Evolutionary conservation across 352 stramenopile genomes (phyloP).

Genomic region (Stephanocyclus meneghinianus): DNA sequence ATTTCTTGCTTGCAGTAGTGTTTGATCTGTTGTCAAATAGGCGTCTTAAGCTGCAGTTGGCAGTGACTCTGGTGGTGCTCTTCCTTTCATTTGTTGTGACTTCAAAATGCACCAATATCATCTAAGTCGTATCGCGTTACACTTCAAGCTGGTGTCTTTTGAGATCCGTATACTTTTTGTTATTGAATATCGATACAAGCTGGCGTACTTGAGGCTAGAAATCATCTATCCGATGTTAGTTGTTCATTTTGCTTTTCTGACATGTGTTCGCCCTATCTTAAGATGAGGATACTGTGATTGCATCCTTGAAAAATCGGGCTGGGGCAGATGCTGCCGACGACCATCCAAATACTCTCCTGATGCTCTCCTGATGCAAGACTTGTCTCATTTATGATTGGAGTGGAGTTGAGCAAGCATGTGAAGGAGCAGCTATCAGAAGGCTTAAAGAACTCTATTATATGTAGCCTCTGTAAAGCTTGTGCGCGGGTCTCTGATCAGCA

Average conservation of each 20-base stretch:
- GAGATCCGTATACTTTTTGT: constrained; percentile 69
- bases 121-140: constrained; percentile 64
- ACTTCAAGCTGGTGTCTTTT: constrained; percentile 61
- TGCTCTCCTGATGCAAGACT: constrained; percentile 71
- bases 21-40: not conserved
- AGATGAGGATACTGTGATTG: constrained; percentile 38
- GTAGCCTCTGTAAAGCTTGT: constrained; percentile 77
- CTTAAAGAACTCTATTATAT: constrained; percentile 42
- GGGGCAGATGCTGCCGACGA: constrained; percentile 23
- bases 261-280: not conserved
- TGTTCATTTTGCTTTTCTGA: not conserved
- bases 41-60: constrained; percentile 67
- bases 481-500: constrained; percentile 76
- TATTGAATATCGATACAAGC: constrained; percentile 72
- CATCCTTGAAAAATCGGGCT: constrained; percentile 23
- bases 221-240: not conserved
- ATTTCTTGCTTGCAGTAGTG: too few species aligned
- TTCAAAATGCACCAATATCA: constrained; percentile 63
- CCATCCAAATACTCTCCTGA: not conserved
- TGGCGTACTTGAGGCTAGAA: constrained; percentile 46
- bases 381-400: constrained; percentile 74
- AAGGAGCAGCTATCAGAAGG: constrained; percentile 31
- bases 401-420: constrained; percentile 70
- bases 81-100: constrained; percentile 67
- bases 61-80: constrained; percentile 61